Evolutionary conservation across 2,329 filamentous ascomycete species (phyloP).

Genomic region (Pseudogymnoascus sp.): DNA sequence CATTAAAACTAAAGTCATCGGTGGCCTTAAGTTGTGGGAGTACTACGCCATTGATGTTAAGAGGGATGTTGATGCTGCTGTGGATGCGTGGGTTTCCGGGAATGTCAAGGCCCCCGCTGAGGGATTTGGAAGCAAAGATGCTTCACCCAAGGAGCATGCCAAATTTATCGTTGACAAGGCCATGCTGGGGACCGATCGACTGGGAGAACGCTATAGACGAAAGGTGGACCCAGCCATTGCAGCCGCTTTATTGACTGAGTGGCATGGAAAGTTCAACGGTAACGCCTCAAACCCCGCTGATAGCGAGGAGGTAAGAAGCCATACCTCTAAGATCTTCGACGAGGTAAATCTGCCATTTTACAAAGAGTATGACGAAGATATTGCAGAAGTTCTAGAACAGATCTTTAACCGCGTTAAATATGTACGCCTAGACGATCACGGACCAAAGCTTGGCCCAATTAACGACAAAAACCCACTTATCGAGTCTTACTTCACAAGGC

Average conservation of each 20-base stretch:
- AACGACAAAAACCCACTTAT: slow-evolving; percentile 71
- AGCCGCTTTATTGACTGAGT: slow-evolving; percentile 57
- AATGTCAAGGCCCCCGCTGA: slow-evolving; percentile 47
- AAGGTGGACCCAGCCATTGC: slow-evolving; percentile 59
- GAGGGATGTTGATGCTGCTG: slow-evolving; percentile 56
- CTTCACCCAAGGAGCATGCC: slow-evolving; percentile 50
- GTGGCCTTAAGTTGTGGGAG: slow-evolving; percentile 77
- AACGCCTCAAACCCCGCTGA: slow-evolving; percentile 40
- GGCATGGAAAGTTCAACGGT: slow-evolving; percentile 61
- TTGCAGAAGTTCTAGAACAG: slow-evolving; percentile 77
- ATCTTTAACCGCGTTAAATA: slow-evolving; percentile 94
- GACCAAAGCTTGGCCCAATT: slow-evolving; percentile 77
- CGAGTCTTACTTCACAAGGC: slow-evolving; percentile 88
- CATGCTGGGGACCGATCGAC: slow-evolving; percentile 59
- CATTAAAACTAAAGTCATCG: slow-evolving; percentile 72
- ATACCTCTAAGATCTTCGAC: slow-evolving; percentile 60
- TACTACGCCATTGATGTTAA: slow-evolving; percentile 83
- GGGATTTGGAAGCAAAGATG: slow-evolving; percentile 41
- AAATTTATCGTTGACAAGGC: slow-evolving; percentile 54
- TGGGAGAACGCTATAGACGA: slow-evolving; percentile 74
- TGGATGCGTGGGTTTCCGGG: slow-evolving; percentile 64
- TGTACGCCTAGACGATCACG: slow-evolving; percentile 82
- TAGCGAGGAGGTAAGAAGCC: slow-evolving; percentile 43
- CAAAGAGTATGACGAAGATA: slow-evolving; percentile 80
- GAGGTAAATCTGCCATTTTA: slow-evolving; percentile 84